Evolutionary conservation across 2,329 filamentous ascomycete genomes (phyloP).

Genomic region (Epicoccum sorghinum): DNA sequence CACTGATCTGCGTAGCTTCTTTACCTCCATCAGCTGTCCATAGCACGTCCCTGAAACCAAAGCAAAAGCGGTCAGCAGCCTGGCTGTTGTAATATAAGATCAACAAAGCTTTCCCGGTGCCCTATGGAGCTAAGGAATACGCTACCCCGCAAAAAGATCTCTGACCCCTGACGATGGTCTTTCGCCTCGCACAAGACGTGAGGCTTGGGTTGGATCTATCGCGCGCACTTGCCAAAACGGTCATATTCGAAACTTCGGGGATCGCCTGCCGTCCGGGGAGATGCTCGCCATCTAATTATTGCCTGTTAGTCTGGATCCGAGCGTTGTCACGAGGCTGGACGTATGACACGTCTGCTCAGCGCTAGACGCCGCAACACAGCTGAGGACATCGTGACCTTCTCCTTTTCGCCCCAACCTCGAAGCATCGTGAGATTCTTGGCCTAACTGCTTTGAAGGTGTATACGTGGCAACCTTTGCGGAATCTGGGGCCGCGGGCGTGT

Average conservation of each 20-base stretch:
- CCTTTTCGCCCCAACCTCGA: constrained; percentile 24
- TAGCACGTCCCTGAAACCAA: neutral
- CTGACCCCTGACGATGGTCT: constrained; percentile 23
- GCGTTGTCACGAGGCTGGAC: constrained; percentile 32
- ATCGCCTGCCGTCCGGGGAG: constrained; percentile 24
- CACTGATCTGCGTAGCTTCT: neutral
- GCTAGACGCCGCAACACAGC: constrained; percentile 37
- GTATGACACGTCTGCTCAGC: constrained; percentile 31
- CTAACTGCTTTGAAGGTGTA: constrained; percentile 6
- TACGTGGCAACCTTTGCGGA: constrained; percentile 10
- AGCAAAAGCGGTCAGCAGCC: neutral
- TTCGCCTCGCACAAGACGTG: constrained; percentile 18
- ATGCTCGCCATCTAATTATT: constrained; percentile 24
- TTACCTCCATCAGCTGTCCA: neutral
- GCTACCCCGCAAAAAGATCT: constrained; percentile 45
- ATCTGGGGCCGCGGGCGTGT: neutral
- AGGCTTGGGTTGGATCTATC: constrained; percentile 16
- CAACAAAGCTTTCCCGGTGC: constrained; percentile 20
- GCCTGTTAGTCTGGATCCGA: constrained; percentile 14
- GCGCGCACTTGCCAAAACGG: constrained; percentile 24
- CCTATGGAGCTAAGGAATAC: constrained; percentile 37
- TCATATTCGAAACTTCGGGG: constrained; percentile 17
- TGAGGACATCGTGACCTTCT: constrained; percentile 42
- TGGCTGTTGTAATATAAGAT: constrained; percentile 2
- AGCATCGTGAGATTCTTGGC: constrained; percentile 21